Evolutionary conservation across 2,329 filamentous ascomycete species (phyloP), one percentile per base, ranked within the genome.

Genomic region (Stemphylium beticola): DNA sequence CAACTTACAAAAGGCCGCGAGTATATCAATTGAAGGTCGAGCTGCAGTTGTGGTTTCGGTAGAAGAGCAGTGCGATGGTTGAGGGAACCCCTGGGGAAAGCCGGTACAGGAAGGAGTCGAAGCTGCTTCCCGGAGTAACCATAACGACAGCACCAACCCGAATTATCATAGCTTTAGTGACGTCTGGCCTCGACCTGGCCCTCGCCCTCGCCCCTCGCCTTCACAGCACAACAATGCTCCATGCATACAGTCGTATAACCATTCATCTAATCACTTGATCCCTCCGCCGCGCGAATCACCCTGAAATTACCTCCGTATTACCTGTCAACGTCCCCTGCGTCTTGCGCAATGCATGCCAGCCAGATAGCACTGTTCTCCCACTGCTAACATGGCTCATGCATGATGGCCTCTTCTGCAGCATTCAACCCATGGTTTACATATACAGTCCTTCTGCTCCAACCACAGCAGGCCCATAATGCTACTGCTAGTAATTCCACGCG

Each of bases 1-100:
- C 55, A 53, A 64, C 64, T 66, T 58, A 66, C 62, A 64, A 55
- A 57, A 37, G 55, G 55, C 43, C 40, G 37, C 18, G 6, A 17
- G 22, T 33, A 31, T 45, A 31, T 47, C 43, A 50, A 53, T 55
- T 43, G 45, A 22, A 18, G 17, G 14, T 15, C 18, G 26, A 39
- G n/a, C 14, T 15, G n/a, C 24, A 6, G 15, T 32, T 34, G 18
- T 26, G 14, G 14, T 31, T 24, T 45, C 24, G 17, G 48, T 17
- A 32, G 32, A 36, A 15, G 46, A 26, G 43, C 43, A 41, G 45
- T 40, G 37, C 36, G 46, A 49, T 43, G 42, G 43, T 48, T 54
- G 55, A 49, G 18, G 11, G 48, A 50, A 52, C 53, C 53, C 53
- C 53, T 52, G 48, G 52, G 42, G 55, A 50, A 29, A 47, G 53